These are phyloP conservation scores for Sporothrix pallida DNA, from an alignment of 2,329 filamentous ascomycete genomes.

Conservation along the genomic window DNA sequence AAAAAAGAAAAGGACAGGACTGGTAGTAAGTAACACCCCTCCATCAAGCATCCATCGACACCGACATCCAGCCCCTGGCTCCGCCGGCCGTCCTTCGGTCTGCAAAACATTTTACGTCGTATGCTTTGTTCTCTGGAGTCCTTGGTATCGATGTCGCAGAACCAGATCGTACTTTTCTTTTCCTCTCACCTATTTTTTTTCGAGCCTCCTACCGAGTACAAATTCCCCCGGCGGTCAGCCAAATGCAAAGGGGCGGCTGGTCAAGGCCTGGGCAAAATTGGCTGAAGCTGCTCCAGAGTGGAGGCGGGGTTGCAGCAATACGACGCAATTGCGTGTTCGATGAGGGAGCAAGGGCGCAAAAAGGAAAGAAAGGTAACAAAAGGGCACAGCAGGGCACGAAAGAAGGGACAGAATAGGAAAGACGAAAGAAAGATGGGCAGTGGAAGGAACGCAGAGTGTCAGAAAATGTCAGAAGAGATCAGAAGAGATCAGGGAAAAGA, in stretches of 20 bases:
- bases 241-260: neutral
- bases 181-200: neutral
- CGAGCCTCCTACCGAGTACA: neutral
- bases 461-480: too few species aligned
- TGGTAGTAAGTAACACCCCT: neutral
- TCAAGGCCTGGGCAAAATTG: too few species aligned
- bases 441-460: neutral
- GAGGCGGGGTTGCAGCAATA: slow-evolving; percentile 14
- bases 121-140: neutral
- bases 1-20: too few species aligned
- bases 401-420: neutral
- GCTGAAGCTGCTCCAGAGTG: neutral
- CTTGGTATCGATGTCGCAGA: neutral
- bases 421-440: neutral
- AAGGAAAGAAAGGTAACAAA: neutral
- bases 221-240: neutral
- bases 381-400: neutral
- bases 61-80: neutral
- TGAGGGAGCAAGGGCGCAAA: neutral
- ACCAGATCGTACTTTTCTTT: neutral
- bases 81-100: neutral
- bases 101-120: neutral
- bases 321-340: slow-evolving; percentile 10
- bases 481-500: neutral
- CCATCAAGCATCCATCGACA: neutral